Conservation (phyloP, 352 stramenopile genomes). For the Globisporangium emineosum region DNA sequence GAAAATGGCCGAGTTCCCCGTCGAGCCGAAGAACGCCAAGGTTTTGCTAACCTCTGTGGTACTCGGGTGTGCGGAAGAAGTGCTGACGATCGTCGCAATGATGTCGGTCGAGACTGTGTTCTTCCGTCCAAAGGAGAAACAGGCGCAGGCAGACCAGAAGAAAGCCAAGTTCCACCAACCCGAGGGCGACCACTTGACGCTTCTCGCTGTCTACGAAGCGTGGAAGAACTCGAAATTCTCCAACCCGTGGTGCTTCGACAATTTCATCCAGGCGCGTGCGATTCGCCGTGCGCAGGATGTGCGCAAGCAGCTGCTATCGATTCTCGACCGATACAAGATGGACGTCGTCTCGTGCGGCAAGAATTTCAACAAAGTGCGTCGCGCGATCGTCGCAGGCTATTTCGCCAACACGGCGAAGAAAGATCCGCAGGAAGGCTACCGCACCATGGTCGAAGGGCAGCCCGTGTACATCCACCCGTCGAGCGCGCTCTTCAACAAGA, state of each 20-base stretch:
- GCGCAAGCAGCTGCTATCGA: slow-evolving; percentile 98
- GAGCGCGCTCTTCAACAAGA: slow-evolving; percentile 98
- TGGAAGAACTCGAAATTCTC: slow-evolving; percentile 98
- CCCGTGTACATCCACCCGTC: slow-evolving; percentile 99
- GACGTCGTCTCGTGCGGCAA: slow-evolving; percentile 96
- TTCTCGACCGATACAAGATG: slow-evolving; percentile 99
- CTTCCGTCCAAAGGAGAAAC: slow-evolving; percentile 98
- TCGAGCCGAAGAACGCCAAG: slow-evolving; percentile 99
- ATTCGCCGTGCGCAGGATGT: slow-evolving; percentile 98
- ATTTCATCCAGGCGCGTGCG: slow-evolving; percentile 97
- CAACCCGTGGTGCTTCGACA: slow-evolving; percentile 99
- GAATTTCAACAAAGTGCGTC: slow-evolving; percentile 97
- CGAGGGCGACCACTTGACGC: slow-evolving; percentile 98
- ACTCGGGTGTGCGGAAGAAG: slow-evolving; percentile 97
- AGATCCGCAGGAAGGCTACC: slow-evolving; percentile 98
- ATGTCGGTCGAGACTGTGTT: slow-evolving; percentile 99
- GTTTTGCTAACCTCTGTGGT: slow-evolving; percentile 98
- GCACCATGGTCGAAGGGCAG: slow-evolving; percentile 97
- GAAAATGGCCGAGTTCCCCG: slow-evolving; percentile 99
- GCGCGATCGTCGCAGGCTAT: slow-evolving; percentile 98
- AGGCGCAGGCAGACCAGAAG: slow-evolving; percentile 98
- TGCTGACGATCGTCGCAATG: slow-evolving; percentile 99
- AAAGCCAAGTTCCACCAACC: slow-evolving; percentile 99
- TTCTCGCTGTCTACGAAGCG: slow-evolving; percentile 97
- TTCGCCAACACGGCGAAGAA: slow-evolving; percentile 99